These are phyloP conservation scores for Pseudocercospora fuligena DNA, from an alignment of 2,329 filamentous ascomycete species.

Conservation along the genomic window DNA sequence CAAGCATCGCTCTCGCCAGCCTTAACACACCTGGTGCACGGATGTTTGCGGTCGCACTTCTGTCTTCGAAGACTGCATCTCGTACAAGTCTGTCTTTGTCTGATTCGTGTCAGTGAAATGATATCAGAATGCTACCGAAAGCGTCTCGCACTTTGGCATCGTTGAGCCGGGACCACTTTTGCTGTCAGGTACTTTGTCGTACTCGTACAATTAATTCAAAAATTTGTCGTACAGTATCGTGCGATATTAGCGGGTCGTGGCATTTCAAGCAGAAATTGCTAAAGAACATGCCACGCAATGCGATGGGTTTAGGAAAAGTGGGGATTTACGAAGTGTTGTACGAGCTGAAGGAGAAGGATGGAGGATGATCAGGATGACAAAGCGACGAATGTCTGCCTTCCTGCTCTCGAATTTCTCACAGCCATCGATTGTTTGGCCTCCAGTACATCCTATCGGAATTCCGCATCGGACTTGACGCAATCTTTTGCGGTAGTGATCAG, in stretches of 20 bases:
- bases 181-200: too few species aligned
- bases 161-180: background rate
- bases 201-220: background rate
- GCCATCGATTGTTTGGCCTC: too few species aligned
- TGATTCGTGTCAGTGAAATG: background rate
- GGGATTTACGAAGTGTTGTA: constrained; percentile 1
- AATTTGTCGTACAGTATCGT: background rate
- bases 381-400: background rate
- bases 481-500: too few species aligned
- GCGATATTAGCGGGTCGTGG: background rate
- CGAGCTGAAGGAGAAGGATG: background rate
- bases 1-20: constrained; percentile 1
- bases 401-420: background rate
- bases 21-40: constrained; percentile 1
- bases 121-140: background rate
- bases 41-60: constrained; percentile 8
- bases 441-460: too few species aligned
- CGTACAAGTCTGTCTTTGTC: constrained; percentile 6
- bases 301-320: background rate
- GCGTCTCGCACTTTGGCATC: background rate
- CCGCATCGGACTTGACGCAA: too few species aligned
- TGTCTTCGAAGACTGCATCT: constrained; percentile 3
- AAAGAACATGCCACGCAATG: background rate
- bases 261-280: background rate
- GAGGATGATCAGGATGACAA: background rate